Evolutionary conservation across 2,329 filamentous ascomycete genomes (phyloP), one percentile per base, ranked within the genome.

Genomic region (Fusarium poae): DNA sequence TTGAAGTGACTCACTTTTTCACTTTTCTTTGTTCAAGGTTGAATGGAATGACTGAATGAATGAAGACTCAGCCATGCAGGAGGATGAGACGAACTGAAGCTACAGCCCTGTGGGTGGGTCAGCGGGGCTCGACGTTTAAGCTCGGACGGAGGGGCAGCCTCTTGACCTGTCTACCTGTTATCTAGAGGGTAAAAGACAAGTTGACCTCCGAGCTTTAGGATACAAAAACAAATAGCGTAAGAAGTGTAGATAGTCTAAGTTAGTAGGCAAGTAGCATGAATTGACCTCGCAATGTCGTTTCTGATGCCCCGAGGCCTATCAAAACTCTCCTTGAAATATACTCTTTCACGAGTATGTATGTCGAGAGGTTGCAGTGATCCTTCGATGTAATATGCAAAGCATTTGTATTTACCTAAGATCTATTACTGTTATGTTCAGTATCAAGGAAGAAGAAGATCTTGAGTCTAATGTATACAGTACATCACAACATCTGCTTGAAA

Each of bases 21-120:
- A 37, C 46, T 27, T 51, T 40, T 29, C 23, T 51, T 51, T 25
- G 48, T 40, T 51, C 8, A 25, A 49, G 16, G 21, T n/a, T 40
- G 23, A 40, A 27, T 27, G 25, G 32, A 37, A 37, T 15, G 13
- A 23, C 23, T 20, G n/a, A 37, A 13, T 20, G 35, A 39, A 21
- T 13, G 48, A 39, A 25, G 13, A 11, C 13, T 9, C 25, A 25
- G 3, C 40, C 25, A 5, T 23, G 34, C 29, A 21, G 32, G 13
- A 39, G 48, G 34, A 37, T 49, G 32, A 50, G n/a, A 27, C 8
- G 21, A 50, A 35, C 25, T 21, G 32, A 50, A 37, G 46, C 30
- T 37, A n/a, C 48, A 51, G 32, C 32, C 37, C 23, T 39, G 23
- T n/a, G 27, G 34, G 48, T 51, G 48, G 48, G 32, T 20, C n/a